These are phyloP conservation scores for Sapria himalayana DNA, from an alignment of 345 rosid species.

Conservation along the genomic window DNA sequence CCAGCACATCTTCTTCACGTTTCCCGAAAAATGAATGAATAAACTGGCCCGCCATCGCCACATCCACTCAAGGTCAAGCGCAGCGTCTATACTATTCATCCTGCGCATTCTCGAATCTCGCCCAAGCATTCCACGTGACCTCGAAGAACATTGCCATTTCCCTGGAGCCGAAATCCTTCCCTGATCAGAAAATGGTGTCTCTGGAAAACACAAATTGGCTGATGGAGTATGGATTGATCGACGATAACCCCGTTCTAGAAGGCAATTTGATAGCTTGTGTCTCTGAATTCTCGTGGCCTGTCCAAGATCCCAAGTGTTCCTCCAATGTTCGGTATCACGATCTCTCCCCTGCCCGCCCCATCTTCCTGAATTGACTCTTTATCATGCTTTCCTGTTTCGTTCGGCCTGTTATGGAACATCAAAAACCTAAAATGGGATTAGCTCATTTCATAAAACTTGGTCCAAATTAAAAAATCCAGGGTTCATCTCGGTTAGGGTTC, in stretches of 20 bases:
- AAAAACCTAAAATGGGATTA: too few relatives aligned
- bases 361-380: too few relatives aligned
- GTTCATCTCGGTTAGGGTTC: too few relatives aligned
- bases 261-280: conserved; percentile 31
- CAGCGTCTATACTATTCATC: not conserved
- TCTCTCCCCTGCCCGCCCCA: not conserved
- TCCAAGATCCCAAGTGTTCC: conserved; percentile 30
- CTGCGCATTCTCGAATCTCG: not conserved
- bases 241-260: conserved; percentile 43
- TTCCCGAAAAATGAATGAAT: not conserved
- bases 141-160: not conserved
- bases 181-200: conserved; percentile 45
- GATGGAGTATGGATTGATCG: conserved; percentile 41
- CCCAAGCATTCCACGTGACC: not conserved
- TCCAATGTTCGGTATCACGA: conserved; percentile 35
- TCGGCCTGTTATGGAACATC: too few relatives aligned
- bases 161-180: conserved; percentile 1
- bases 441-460: too few relatives aligned
- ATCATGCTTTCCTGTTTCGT: too few relatives aligned
- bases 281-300: conserved; percentile 57
- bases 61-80: conserved; percentile 1
- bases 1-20: not conserved
- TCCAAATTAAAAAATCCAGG: too few relatives aligned
- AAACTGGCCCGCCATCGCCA: not conserved
- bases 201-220: conserved; percentile 56